Conservation (phyloP, 2,329 filamentous ascomycete genomes). For the Penicillium brasilianum region DNA sequence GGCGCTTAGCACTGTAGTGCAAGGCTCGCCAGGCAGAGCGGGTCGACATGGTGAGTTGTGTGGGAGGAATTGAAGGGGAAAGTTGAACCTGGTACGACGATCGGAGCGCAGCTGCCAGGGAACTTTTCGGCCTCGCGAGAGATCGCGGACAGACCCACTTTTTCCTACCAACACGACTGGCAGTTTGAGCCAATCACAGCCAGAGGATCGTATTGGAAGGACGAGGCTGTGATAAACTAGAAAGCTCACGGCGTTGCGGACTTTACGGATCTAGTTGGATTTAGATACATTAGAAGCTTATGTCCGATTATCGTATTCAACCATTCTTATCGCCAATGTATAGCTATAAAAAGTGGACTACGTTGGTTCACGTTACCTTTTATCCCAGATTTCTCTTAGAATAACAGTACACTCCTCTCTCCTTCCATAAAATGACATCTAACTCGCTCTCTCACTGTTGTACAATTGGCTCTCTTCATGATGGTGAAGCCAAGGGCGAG, state of each 20-base stretch:
- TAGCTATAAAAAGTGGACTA: background rate
- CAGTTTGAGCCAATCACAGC: constrained; percentile 22
- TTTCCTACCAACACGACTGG: no score
- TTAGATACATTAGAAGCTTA: background rate
- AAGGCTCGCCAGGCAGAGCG: constrained; percentile 45
- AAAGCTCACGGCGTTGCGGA: background rate
- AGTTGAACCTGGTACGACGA: background rate
- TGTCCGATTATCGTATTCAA: background rate
- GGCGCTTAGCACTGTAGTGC: constrained; percentile 41
- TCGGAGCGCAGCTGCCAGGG: constrained; percentile 13
- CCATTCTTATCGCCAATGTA: background rate
- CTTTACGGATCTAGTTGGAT: constrained; percentile 8
- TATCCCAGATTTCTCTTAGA: background rate
- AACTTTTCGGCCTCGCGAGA: constrained; percentile 27
- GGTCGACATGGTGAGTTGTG: constrained; percentile 38
- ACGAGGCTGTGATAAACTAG: background rate
- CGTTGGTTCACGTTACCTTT: background rate
- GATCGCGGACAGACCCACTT: constrained; percentile 24
- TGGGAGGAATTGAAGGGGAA: constrained; percentile 11
- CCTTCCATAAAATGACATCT: constrained; percentile 44
- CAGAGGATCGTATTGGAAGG: background rate
- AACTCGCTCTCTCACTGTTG: constrained; percentile 47
- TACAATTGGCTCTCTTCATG: constrained; percentile 47
- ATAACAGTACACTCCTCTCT: background rate
- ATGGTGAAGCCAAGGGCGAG: constrained; percentile 48